Base-by-base conservation (phyloP, 140 eudicot species). In the Anethum foeniculum region DNA sequence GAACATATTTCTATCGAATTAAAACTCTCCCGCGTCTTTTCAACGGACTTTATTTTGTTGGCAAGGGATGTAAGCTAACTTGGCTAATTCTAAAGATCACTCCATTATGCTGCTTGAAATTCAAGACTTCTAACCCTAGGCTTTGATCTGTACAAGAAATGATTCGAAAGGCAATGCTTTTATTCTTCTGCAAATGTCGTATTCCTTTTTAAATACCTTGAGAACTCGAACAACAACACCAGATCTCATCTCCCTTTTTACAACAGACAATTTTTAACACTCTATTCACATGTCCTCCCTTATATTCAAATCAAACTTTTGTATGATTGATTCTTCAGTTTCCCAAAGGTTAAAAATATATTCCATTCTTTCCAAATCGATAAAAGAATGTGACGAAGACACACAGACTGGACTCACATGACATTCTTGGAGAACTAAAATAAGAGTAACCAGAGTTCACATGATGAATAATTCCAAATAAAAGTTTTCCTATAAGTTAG, bases 381-480 rank as follows among this genome's bases (percentile, higher is more conserved):
- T 60, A 10, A 13, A 7, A n/a, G 68, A 60, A n/a, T 60, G 68
- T 60, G 68, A 58, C 68, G 23, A n/a, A 58, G 5, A 28, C 21
- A 28, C 41, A 13, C 73, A 67, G 73, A 67, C 73, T 67, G 73
- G 73, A 67, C 73, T 67, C 73, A 67, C 73, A 67, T 28, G 73
- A 12, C 23, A 67, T 67, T 58, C 76, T 62, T 44, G 5, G 39
- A 79, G 58, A 79, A 64, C 43, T 58, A 79, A 60, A 39, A 10
- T 13, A 64, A 78, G 73, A 64, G n/a, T 15, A 54, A 15, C 41
- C 71, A 18, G 0, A 43, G 73, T 62, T 79, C 76, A 65, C 82
- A 65, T 79, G 76, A 34, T 21, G 23, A 7, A 79, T 79, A 46
- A 65, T 62, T 79, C 65, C 82, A 79, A 79, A 65, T 16, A 2